phyloP scores from a whole-genome alignment of 345 rosid species.

The Citrus unshiu region DNA sequence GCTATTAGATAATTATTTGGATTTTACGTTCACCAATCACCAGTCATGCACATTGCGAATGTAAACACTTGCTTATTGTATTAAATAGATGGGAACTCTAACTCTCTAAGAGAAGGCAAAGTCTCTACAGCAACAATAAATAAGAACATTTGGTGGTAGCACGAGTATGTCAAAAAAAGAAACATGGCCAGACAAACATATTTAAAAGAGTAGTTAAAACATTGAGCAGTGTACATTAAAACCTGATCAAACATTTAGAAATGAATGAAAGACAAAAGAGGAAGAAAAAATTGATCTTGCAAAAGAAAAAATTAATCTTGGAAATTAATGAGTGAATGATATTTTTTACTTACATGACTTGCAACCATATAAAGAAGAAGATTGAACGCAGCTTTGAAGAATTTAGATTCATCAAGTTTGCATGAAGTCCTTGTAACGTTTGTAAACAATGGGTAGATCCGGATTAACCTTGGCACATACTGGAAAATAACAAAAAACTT shows the following conservation, averaged over 20 bases:
- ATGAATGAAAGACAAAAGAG: not conserved
- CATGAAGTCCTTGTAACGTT: conserved; percentile 76
- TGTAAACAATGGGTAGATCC: conserved; percentile 67
- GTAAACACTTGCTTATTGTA: too few species aligned
- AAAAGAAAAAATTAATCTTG: too few species aligned
- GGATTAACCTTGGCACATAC: conserved; percentile 64
- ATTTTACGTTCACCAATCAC: too few species aligned
- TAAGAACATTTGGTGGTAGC: not conserved
- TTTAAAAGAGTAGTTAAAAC: too few species aligned
- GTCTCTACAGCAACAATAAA: not conserved
- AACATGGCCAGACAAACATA: not conserved
- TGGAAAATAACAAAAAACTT: conserved; percentile 69
- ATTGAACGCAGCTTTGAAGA: conserved; percentile 91
- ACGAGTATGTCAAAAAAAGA: not conserved
- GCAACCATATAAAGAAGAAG: conserved; percentile 88
- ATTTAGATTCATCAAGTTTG: conserved; percentile 69
- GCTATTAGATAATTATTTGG: too few species aligned
- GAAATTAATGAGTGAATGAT: not conserved
- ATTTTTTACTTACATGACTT: conserved; percentile 59
- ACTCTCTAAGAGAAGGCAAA: not conserved
- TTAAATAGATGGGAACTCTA: not conserved
- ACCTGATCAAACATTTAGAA: not conserved
- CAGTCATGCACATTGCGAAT: too few species aligned
- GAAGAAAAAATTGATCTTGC: not conserved
- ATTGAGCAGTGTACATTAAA: not conserved